phyloP scores from a whole-genome alignment of 257 asterid species.

The Plectranthus barbatus region DNA sequence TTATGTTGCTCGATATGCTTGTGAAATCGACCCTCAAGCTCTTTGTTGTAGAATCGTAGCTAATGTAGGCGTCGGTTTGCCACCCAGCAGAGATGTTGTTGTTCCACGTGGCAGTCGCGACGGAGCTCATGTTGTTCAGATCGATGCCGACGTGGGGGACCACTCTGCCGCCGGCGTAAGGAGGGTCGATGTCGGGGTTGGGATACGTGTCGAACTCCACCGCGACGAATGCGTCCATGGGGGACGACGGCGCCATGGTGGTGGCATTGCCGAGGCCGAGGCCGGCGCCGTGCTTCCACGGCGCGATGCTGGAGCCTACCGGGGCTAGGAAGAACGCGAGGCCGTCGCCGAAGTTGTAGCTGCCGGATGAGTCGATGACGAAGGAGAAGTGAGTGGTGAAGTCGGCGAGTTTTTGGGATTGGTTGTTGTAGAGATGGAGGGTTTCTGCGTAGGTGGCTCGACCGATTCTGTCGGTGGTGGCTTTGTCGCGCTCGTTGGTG shows the following conservation, averaged over 20 bases:
- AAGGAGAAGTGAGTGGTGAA: too few relatives aligned
- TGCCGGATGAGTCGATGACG: too few relatives aligned
- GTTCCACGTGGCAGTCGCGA: not conserved
- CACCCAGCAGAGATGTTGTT: not conserved
- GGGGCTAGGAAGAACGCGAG: not conserved
- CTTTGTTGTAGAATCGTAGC: not conserved
- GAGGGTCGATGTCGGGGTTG: not conserved
- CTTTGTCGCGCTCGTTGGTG: not conserved
- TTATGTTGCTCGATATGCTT: accelerated
- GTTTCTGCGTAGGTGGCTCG: too few relatives aligned
- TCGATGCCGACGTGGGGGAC: too few relatives aligned
- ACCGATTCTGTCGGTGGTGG: not conserved
- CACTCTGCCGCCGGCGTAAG: too few relatives aligned
- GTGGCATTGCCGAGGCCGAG: not conserved
- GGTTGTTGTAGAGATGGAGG: too few relatives aligned
- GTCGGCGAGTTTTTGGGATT: too few relatives aligned
- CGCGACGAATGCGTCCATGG: too few relatives aligned
- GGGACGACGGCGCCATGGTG: not conserved
- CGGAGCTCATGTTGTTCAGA: not conserved
- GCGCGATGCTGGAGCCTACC: not conserved
- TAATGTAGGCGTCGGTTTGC: not conserved
- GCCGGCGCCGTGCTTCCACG: not conserved
- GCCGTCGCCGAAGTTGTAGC: not conserved
- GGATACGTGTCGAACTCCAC: not conserved
- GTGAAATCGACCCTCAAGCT: not conserved